These are phyloP conservation scores for Globisporangium polare DNA, from an alignment of 352 stramenopile genomes.

Conservation along the genomic window DNA sequence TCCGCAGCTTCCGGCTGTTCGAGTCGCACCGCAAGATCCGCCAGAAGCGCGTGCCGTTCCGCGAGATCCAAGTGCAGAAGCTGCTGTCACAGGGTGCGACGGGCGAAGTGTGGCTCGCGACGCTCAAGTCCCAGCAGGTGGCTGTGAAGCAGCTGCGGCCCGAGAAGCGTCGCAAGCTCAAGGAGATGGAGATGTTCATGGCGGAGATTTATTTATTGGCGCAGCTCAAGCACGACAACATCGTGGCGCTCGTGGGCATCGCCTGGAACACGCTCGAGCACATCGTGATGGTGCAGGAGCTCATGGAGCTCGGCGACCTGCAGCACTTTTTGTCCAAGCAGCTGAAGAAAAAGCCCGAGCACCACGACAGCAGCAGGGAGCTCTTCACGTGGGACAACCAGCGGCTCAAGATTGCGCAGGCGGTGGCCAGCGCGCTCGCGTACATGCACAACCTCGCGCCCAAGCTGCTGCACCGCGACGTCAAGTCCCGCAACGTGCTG, in stretches of 20 bases:
- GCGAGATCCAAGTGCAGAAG: constrained; percentile 52
- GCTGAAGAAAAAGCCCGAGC: constrained; percentile 7
- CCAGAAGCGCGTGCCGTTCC: constrained; percentile 38
- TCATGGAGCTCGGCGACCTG: constrained; percentile 67
- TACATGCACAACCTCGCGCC: constrained; percentile 59
- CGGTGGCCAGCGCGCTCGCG: constrained; percentile 55
- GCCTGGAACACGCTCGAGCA: constrained; percentile 73
- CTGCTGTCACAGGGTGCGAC: constrained; percentile 47
- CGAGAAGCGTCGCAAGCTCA: constrained; percentile 43
- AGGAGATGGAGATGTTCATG: constrained; percentile 72
- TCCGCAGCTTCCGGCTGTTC: constrained; percentile 60
- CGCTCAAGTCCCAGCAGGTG: constrained; percentile 37
- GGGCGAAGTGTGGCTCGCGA: constrained; percentile 74
- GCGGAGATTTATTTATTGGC: constrained; percentile 73
- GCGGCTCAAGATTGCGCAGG: constrained; percentile 51
- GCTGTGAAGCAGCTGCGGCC: constrained; percentile 67
- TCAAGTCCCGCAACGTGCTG: constrained; percentile 17
- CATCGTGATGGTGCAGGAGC: constrained; percentile 72
- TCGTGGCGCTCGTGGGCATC: constrained; percentile 55
- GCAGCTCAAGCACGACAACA: constrained; percentile 63
- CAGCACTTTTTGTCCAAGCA: constrained; percentile 42
- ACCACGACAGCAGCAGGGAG: not conserved
- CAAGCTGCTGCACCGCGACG: constrained; percentile 16
- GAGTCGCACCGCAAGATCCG: constrained; percentile 61
- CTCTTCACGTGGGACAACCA: constrained; percentile 50